Base-by-base conservation (phyloP, 192 early-diverging fungal species). In the Helicostylum pulchrum region DNA sequence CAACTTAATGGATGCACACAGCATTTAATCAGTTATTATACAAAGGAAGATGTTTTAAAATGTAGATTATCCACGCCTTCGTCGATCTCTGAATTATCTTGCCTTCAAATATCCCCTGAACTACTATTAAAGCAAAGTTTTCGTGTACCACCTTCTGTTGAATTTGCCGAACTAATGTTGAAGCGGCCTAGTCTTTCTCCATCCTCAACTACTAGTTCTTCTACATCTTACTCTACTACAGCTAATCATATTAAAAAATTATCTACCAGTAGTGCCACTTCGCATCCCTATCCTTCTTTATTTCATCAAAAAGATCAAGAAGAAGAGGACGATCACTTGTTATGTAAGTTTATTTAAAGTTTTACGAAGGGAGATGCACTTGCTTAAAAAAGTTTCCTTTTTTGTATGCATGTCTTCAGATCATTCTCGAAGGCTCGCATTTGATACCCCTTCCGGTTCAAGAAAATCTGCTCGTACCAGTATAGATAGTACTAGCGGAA, bases 11-110 rank as follows among this genome's bases (percentile, higher is more conserved):
- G 81, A n/a, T 72, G 72, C 19, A 64, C 67, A 19, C 80, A 81
- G 34, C 83, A 85, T 61, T 50, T 85, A 42, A 79, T 85, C 42
- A 80, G 79, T 19, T 85, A 85, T 51, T 85, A 85, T 55, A 78
- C 73, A 52, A 85, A 85, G 66, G 77, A 83, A 31, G 79, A 81
- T 53, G 83, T 85, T 23, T 34, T 83, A 1, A 70, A 74, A 5
- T 64, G 78, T 21, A 64, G 56, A 17, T 68, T 85, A 9, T 78
- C 70, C 20, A 83, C 75, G 2, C 83, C 83, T 39, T 76, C 77
- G 20, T 63, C 74, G 1, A 71, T 78, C 7, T 74, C 83, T 9
- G 66, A 77, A 1, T 50, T 85, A 6, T 75, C 77, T 10, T 55
- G 63, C 30, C 72, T 85, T 0, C 73, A 75, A 49, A 80, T 85